Percentiles rank a stretch among this genome's conserved stretches.
phyloP scores from a whole-genome alignment of 371 early-diverging fungal species.

The Entomophthora muscae region DNA sequence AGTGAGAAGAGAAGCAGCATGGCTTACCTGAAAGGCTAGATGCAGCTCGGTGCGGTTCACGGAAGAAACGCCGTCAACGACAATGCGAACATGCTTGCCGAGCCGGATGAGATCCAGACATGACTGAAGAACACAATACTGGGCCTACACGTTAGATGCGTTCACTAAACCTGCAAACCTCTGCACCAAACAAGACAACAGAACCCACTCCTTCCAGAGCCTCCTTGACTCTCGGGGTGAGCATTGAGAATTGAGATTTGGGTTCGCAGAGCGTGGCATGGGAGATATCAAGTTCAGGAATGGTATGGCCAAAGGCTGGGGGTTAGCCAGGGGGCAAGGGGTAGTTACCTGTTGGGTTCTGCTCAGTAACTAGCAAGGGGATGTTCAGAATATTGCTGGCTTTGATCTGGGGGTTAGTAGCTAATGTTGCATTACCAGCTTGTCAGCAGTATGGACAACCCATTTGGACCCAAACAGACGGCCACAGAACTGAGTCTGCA shows the following conservation, averaged over 20 bases:
- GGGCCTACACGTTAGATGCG: slow-evolving; percentile 57
- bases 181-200: slow-evolving; percentile 81
- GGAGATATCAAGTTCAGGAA: slow-evolving; percentile 50
- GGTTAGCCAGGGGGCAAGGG: not conserved
- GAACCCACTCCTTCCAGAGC: slow-evolving; percentile 38
- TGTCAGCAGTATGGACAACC: not conserved
- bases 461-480: not conserved
- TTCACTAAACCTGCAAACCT: too few species aligned
- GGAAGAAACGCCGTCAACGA: slow-evolving; percentile 84
- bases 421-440: not conserved
- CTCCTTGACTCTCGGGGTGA: slow-evolving; percentile 38
- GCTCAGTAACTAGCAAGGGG: not conserved
- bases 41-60: slow-evolving; percentile 65
- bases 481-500: not conserved
- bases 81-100: slow-evolving; percentile 59
- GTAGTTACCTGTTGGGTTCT: not conserved
- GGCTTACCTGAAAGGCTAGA: slow-evolving; percentile 65
- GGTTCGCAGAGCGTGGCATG: slow-evolving; percentile 27
- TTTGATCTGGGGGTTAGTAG: not conserved
- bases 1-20: too few species aligned
- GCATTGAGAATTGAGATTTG: slow-evolving; percentile 90
- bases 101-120: slow-evolving; percentile 67
- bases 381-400: not conserved
- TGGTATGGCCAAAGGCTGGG: slow-evolving; percentile 62
- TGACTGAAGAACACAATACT: slow-evolving; percentile 88